Conservation (phyloP, 306 rosid species). For the Cucurbita pepo region DNA sequence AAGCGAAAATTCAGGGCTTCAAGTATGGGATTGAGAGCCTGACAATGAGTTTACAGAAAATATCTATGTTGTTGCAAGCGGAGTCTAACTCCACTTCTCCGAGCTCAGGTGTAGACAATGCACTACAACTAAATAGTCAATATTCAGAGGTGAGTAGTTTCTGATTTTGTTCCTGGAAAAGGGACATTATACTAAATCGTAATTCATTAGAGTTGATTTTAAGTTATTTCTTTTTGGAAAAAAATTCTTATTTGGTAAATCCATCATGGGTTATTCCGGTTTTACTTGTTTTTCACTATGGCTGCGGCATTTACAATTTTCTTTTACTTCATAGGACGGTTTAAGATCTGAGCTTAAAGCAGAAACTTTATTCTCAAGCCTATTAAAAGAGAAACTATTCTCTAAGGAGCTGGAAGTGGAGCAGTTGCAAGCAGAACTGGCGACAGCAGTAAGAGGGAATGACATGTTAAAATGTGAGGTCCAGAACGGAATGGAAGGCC, state of each 20-base stretch:
- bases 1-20: constrained; percentile 56
- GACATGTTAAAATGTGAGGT: constrained; percentile 70
- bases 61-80: constrained; percentile 50
- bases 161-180: constrained; percentile 1
- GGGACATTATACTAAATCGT: background rate
- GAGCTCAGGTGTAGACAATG: constrained; percentile 21
- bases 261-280: background rate
- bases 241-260: background rate
- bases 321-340: constrained; percentile 29
- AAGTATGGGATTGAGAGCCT: constrained; percentile 56
- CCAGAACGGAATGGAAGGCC: constrained; percentile 54
- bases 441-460: constrained; percentile 81
- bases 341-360: constrained; percentile 60
- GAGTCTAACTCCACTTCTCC: constrained; percentile 39
- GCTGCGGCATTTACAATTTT: background rate
- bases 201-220: background rate
- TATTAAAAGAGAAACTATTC: constrained; percentile 63
- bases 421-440: constrained; percentile 85
- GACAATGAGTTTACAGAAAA: constrained; percentile 68
- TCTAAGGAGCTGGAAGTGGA: constrained; percentile 77
- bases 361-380: constrained; percentile 58
- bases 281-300: background rate
- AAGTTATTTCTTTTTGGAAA: background rate
- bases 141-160: constrained; percentile 45
- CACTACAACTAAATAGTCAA: constrained; percentile 30